phyloP scores from a whole-genome alignment of 768 basidiomycete genomes.

The Agrocybe pediades region DNA sequence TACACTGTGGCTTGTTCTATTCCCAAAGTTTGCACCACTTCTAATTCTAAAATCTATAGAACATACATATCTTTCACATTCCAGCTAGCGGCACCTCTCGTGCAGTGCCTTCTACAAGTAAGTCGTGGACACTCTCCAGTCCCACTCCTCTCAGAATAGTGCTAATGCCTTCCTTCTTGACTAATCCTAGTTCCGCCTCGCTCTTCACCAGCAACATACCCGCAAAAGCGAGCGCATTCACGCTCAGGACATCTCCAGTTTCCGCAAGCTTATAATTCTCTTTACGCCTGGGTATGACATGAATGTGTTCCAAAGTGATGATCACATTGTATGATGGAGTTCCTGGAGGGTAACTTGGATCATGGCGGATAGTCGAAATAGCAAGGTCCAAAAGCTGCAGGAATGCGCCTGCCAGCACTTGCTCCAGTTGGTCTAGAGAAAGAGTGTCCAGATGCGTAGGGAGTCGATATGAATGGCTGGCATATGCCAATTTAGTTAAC shows the following conservation, averaged over 20 bases:
- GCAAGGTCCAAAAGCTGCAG: constrained; percentile 74
- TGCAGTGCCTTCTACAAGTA: constrained; percentile 54
- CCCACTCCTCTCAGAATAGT: constrained; percentile 68
- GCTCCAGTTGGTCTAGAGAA: constrained; percentile 47
- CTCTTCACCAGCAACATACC: constrained; percentile 90
- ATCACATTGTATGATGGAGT: constrained; percentile 83
- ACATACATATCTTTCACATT: background rate
- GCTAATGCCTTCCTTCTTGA: constrained; percentile 63
- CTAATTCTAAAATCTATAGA: background rate
- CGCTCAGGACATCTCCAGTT: constrained; percentile 60
- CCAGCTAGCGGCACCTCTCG: constrained; percentile 17
- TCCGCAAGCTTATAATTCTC: constrained; percentile 58
- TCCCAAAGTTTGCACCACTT: too few relatives aligned
- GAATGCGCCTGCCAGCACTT: constrained; percentile 59
- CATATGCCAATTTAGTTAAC: constrained; percentile 68
- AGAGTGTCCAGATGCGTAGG: constrained; percentile 41
- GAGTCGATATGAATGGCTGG: constrained; percentile 76
- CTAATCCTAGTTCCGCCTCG: constrained; percentile 68
- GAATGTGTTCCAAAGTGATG: constrained; percentile 80
- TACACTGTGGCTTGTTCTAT: too few relatives aligned
- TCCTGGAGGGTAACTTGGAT: constrained; percentile 60
- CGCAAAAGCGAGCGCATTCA: constrained; percentile 90
- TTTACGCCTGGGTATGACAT: constrained; percentile 76
- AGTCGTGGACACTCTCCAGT: constrained; percentile 66
- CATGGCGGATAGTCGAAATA: constrained; percentile 72